Percentiles rank a stretch among this genome's conserved stretches.
Evolutionary conservation across 805 yeast species (phyloP).

Genomic region (Tetrapisispora pingtungensis): DNA sequence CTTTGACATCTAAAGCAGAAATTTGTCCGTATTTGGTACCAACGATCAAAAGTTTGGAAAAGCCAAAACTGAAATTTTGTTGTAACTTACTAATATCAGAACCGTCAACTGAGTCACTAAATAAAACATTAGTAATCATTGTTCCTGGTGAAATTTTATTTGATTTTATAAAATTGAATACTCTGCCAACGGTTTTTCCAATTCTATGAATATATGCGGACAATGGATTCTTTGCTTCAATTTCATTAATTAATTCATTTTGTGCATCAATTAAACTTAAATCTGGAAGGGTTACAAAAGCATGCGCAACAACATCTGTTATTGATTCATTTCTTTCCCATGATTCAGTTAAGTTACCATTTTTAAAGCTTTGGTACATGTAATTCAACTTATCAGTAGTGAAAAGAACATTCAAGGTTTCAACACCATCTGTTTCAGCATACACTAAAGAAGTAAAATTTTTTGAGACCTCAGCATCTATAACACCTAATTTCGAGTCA

Average conservation of each 20-base stretch:
- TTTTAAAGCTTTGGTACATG: constrained; percentile 11
- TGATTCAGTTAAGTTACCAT: constrained; percentile 13
- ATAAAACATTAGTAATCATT: constrained; percentile 11
- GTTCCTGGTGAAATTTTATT: constrained; percentile 17
- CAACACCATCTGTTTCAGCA: constrained; percentile 12
- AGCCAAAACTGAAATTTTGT: constrained; percentile 35
- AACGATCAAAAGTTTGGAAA: constrained; percentile 34
- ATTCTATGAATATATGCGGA: constrained; percentile 26
- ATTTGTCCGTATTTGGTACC: constrained; percentile 35
- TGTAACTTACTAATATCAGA: constrained; percentile 4
- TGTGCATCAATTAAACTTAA: constrained; percentile 8
- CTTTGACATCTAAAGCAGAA: constrained; percentile 34
- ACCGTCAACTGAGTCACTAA: constrained; percentile 10
- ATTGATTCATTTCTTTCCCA: constrained; percentile 41
- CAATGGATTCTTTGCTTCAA: constrained; percentile 4
- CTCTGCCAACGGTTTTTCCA: constrained; percentile 13
- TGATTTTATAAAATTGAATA: constrained; percentile 10
- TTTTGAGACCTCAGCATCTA: constrained; percentile 11
- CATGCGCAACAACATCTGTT: constrained; percentile 30
- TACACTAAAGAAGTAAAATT: constrained; percentile 10
- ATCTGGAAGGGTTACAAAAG: constrained; percentile 16
- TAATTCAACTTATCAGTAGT: constrained; percentile 10
- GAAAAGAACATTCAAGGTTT: constrained; percentile 8
- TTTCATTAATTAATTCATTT: constrained; percentile 16
- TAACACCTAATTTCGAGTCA: constrained; percentile 10